Conservation (phyloP, 257 asterid species). For the Verbena officinalis region DNA sequence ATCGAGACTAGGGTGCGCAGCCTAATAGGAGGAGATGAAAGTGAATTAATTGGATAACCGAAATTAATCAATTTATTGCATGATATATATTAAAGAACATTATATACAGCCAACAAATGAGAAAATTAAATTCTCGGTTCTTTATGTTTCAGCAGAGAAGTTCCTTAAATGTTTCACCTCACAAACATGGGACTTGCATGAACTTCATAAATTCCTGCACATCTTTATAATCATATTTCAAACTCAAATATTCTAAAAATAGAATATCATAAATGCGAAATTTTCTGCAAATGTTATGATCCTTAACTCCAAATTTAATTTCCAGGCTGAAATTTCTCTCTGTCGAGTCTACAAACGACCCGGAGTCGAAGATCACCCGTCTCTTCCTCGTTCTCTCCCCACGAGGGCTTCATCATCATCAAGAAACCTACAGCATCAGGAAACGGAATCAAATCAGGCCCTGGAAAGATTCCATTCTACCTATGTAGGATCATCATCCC, state of each 20-base stretch:
- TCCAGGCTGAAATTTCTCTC: conserved; percentile 83
- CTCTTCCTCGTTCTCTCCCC: conserved; percentile 65
- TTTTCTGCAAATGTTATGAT: background rate
- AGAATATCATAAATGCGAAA: background rate
- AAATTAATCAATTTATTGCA: background rate
- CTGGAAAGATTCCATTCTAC: conserved; percentile 25
- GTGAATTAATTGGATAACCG: background rate
- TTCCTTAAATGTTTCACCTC: conserved; percentile 23
- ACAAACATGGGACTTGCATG: conserved; percentile 28
- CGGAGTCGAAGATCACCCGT: conserved; percentile 77
- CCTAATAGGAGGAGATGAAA: background rate
- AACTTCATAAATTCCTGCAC: background rate
- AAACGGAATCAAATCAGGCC: background rate
- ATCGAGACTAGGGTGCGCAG: background rate
- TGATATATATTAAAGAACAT: background rate
- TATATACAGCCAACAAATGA: background rate
- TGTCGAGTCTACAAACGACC: conserved; percentile 84
- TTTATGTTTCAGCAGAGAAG: background rate
- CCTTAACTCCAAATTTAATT: background rate
- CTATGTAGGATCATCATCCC: conserved; percentile 23
- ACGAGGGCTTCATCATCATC: conserved; percentile 44
- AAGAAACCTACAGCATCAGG: background rate
- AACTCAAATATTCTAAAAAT: too few relatives aligned
- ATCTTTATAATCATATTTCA: background rate
- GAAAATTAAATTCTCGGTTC: background rate